phyloP scores from a whole-genome alignment of 2,329 filamentous ascomycete genomes.

The Trichoderma brevicompactum region DNA sequence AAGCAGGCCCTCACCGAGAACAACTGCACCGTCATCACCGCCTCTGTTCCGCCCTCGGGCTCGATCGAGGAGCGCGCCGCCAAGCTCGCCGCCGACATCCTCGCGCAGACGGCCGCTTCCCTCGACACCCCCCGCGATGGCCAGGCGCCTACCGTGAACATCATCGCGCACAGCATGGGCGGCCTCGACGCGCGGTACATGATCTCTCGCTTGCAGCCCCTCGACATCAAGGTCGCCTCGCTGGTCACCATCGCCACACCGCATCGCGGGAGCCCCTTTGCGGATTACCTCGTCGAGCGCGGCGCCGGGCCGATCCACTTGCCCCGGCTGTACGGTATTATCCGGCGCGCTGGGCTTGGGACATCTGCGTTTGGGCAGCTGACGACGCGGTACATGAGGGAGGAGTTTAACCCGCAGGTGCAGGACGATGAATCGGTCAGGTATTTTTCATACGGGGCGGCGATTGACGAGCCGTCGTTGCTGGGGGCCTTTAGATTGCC shows the following conservation, averaged over 20 bases:
- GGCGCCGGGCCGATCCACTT: slow-evolving; percentile 50
- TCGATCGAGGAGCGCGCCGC: slow-evolving; percentile 65
- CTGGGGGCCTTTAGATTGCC: slow-evolving; percentile 66
- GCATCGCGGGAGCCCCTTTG: slow-evolving; percentile 59
- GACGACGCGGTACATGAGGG: slow-evolving; percentile 60
- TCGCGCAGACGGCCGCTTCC: slow-evolving; percentile 43
- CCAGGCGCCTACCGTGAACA: slow-evolving; percentile 66
- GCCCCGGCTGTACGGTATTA: slow-evolving; percentile 59
- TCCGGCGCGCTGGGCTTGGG: slow-evolving; percentile 57
- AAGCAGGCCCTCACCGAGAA: slow-evolving; percentile 59
- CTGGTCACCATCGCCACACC: slow-evolving; percentile 61
- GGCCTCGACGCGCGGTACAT: slow-evolving; percentile 69
- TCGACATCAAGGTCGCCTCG: slow-evolving; percentile 52
- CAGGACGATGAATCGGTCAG: slow-evolving; percentile 57
- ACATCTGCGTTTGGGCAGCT: slow-evolving; percentile 66
- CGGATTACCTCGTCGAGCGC: slow-evolving; percentile 56
- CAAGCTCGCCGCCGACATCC: slow-evolving; percentile 60
- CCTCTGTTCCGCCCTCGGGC: slow-evolving; percentile 64
- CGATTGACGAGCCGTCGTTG: slow-evolving; percentile 54
- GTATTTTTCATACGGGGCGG: slow-evolving; percentile 68
- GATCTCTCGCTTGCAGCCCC: slow-evolving; percentile 60
- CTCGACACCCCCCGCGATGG: background rate
- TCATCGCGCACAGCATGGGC: slow-evolving; percentile 73
- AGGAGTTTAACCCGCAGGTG: slow-evolving; percentile 62
- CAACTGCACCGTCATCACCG: slow-evolving; percentile 60